A percentile compares a stretch with the other conserved stretches of the same genome.
Evolutionary conservation across 2,329 filamentous ascomycete genomes (phyloP).

Genomic region (Passalora sequoiae): DNA sequence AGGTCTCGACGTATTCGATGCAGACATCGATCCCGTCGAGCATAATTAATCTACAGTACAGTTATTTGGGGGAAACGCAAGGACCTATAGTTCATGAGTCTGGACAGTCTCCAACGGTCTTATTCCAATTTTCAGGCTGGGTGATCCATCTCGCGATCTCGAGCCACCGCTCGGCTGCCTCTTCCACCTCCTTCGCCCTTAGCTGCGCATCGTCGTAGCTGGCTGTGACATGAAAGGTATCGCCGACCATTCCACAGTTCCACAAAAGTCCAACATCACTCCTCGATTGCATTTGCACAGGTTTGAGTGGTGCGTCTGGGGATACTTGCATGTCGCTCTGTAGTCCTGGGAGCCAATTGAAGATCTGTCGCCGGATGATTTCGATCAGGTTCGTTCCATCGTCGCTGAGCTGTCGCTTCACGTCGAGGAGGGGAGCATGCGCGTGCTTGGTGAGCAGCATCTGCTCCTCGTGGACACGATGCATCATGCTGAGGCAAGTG

Average conservation of each 20-base stretch:
- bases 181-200: constrained; percentile 5
- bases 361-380: constrained; percentile 7
- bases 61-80: too few species aligned
- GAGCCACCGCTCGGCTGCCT: constrained; percentile 4
- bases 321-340: neutral
- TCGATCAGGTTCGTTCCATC: constrained; percentile 1
- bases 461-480: neutral
- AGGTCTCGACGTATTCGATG: too few species aligned
- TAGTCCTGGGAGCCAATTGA: constrained; percentile 10
- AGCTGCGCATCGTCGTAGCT: constrained; percentile 12
- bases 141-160: constrained; percentile 4
- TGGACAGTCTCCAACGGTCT: neutral
- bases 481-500: neutral
- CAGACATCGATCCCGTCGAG: too few species aligned
- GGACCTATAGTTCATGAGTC: too few species aligned
- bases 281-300: constrained; percentile 1
- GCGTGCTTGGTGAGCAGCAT: constrained; percentile 2
- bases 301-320: neutral
- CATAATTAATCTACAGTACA: too few species aligned
- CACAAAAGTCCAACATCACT: constrained; percentile 10
- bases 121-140: constrained; percentile 2
- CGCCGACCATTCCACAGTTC: constrained; percentile 7
- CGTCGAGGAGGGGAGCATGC: constrained; percentile 7
- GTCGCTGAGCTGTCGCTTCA: neutral
- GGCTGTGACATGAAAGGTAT: constrained; percentile 2